Evolutionary conservation across 2,329 filamentous ascomycete genomes (phyloP), one percentile per base, ranked within the genome.

Genomic region (Colletotrichum acutatum): DNA sequence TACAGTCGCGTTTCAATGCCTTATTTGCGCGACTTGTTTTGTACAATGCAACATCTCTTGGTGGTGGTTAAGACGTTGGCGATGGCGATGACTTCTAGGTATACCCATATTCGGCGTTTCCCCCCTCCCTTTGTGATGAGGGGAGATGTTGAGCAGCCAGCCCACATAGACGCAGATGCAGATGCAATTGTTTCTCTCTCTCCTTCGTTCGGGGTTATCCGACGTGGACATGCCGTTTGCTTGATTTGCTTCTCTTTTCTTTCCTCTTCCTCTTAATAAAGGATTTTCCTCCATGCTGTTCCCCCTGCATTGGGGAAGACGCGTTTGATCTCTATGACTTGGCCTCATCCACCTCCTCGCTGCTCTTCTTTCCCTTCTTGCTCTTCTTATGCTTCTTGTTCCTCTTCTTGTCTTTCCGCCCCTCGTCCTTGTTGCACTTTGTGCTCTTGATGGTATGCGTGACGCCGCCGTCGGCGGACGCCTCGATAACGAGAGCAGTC

Each of bases 401-500:
- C n/a, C 42, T 24, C 66, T 57, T 57, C 62, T 57, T 68, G 37
- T 74, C 56, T n/a, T 58, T 65, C 26, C 69, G 65, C 28, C 74
- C 64, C 8, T 63, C 66, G 59, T 69, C 53, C 46, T 65, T 69
- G 30, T 78, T 76, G 75, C 87, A 88, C 34, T 79, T 74, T 4
- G 87, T 84, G 77, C 87, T 85, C 26, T 83, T 78, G 22, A 84
- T 78, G 11, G 77, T 77, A 59, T 86, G 81, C 62, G 76, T 80
- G 65, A 85, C 77, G 7, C 79, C 80, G 6, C 79, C 80, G 6
- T 78, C 76, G 2, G 78, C 69, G 5, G 76, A 79, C 3, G 83
- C 89, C 76, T 93, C 89, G 46, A 98, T 89, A 2, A 98, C 86
- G 71, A 98, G 82, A 1, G 94, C 95, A 0, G 93, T 94, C 75